Evolutionary conservation across 192 early-diverging fungal species (phyloP).

Genomic region (Coemansia sp.): DNA sequence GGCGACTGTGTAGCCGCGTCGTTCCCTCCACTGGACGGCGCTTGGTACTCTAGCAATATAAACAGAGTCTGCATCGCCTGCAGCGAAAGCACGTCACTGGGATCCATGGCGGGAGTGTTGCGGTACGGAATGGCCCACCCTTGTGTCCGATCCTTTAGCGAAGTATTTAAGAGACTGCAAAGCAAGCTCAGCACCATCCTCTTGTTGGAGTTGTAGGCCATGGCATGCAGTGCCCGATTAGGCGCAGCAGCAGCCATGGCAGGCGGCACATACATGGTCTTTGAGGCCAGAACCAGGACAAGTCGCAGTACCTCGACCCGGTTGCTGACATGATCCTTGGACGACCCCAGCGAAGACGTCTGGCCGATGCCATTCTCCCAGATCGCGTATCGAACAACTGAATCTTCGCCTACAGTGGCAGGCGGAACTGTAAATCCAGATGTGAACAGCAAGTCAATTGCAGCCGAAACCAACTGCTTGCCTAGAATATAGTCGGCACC

Average conservation of each 20-base stretch:
- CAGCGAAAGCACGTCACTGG: slow-evolving; percentile 73
- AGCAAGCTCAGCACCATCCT: slow-evolving; percentile 76
- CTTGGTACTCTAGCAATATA: slow-evolving; percentile 71
- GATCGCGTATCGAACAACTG: slow-evolving; percentile 66
- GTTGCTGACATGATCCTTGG: slow-evolving; percentile 70
- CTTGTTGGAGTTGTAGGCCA: slow-evolving; percentile 55
- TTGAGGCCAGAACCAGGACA: slow-evolving; percentile 75
- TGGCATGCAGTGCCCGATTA: slow-evolving; percentile 36
- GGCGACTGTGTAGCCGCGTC: not conserved
- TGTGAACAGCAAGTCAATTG: slow-evolving; percentile 65
- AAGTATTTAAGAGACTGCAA: slow-evolving; percentile 87
- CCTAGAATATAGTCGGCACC: slow-evolving; percentile 55
- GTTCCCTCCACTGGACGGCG: slow-evolving; percentile 29
- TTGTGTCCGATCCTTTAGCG: slow-evolving; percentile 76
- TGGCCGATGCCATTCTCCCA: slow-evolving; percentile 82
- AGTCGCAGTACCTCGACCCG: slow-evolving; percentile 81
- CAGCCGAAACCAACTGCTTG: slow-evolving; percentile 57
- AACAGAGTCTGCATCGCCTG: slow-evolving; percentile 65
- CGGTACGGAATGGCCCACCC: slow-evolving; percentile 92
- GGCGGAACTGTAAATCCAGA: slow-evolving; percentile 71
- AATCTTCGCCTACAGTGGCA: slow-evolving; percentile 51
- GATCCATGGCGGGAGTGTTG: slow-evolving; percentile 74
- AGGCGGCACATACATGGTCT: slow-evolving; percentile 74
- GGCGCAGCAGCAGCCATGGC: slow-evolving; percentile 27
- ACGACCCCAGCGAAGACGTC: slow-evolving; percentile 66